phyloP scores from a whole-genome alignment of 2,329 filamentous ascomycete genomes.

The Fusarium sp. region DNA sequence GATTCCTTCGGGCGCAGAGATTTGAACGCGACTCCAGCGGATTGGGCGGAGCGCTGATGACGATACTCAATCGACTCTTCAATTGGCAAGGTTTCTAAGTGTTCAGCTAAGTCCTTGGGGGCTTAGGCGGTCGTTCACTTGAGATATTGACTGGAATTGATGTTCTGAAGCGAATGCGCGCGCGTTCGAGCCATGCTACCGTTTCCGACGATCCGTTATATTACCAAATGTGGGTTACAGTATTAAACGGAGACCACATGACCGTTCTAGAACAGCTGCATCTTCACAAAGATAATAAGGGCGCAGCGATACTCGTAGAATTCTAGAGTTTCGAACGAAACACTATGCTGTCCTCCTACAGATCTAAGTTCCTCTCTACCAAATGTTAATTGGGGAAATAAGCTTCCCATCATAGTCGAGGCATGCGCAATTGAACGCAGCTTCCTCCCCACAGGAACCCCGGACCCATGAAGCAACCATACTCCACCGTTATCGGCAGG shows the following conservation, averaged over 20 bases:
- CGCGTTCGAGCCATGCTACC: slow-evolving; percentile 36
- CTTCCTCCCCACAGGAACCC: slow-evolving; percentile 27
- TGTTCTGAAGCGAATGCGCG: slow-evolving; percentile 37
- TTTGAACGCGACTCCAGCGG: slow-evolving; percentile 13
- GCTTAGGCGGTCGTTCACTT: slow-evolving; percentile 19
- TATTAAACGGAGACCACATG: slow-evolving; percentile 24
- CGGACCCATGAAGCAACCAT: slow-evolving; percentile 10
- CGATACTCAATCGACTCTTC: not conserved
- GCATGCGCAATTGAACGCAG: not conserved
- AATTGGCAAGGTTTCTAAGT: not conserved
- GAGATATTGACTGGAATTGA: slow-evolving; percentile 39
- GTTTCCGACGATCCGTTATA: slow-evolving; percentile 23
- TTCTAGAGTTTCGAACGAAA: too few species aligned
- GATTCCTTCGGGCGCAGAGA: slow-evolving; percentile 22
- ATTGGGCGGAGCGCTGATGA: not conserved
- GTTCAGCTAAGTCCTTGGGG: slow-evolving; percentile 12
- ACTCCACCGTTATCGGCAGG: slow-evolving; percentile 44
- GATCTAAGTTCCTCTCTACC: too few species aligned
- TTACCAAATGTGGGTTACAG: slow-evolving; percentile 14
- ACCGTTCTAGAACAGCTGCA: not conserved
- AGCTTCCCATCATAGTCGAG: too few species aligned
- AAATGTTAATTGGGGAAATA: too few species aligned
- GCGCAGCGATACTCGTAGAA: too few species aligned
- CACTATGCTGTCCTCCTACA: too few species aligned
- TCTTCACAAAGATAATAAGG: not conserved